Base-by-base conservation (phyloP, 176 grass and related monocot species). In the Echinochloa phyllopogon region DNA sequence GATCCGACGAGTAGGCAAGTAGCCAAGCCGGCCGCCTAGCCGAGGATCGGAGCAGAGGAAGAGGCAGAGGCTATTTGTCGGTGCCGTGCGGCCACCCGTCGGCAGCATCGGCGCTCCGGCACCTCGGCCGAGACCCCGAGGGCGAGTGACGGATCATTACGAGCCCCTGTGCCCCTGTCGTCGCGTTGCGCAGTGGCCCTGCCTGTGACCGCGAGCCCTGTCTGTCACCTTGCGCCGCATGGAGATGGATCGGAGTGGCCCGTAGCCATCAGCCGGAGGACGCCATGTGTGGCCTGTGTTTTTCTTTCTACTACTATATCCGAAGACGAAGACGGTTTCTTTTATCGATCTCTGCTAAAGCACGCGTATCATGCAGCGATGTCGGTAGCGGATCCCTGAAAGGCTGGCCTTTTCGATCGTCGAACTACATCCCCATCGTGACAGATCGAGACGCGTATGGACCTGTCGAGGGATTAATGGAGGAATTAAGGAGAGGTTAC, bases 11-110 rank as follows among this genome's bases (percentile, higher is more conserved):
- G 43, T 0, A 13, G 67, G 1, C 2, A 38, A 40, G n/a, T n/a
- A n/a, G 29, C 29, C 29, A 33, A 33, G 29, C 29, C 6, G 9
- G 42, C 56, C 56, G 21, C 21, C 21, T 36, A 33, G 59, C 60
- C 42, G 25, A 38, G 27, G 61, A 29, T 3, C 43, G 5, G 10
- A 24, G 10, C 9, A 3, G 57, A 8, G 50, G 48, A 38, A 14
- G 45, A 55, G 36, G 57, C 1, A 10, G 48, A 24, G 25, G 4
- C 18, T 4, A 6, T 42, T 17, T 85, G 52, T 89, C 72, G 83
- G 88, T 80, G 55, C 72, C 77, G 88, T 80, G 55, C 53, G 6
- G 43, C 63, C 72, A 72, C 45, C 11, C 48, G 78, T 82, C 83
- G 10, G 45, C 51, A 27, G 45, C 61, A 27, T 36, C 38, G 23